Conservation (phyloP, 371 early-diverging fungal species). For the Saksenaea vasiformis region DNA sequence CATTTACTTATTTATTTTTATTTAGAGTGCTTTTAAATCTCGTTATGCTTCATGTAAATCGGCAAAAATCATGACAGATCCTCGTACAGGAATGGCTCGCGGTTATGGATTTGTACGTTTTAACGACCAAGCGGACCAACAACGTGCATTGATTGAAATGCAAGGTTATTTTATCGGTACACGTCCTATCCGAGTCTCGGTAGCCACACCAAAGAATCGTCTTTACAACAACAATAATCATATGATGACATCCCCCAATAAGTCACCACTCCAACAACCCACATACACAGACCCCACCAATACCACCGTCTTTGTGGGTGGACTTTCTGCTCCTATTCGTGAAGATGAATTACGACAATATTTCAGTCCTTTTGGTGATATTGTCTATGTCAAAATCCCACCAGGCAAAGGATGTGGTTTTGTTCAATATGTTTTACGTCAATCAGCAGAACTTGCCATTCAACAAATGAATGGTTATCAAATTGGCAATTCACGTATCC, state of each 20-base stretch:
- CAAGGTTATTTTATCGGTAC: constrained; percentile 72
- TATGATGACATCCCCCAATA: constrained; percentile 32
- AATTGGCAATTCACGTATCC: constrained; percentile 81
- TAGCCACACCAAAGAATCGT: constrained; percentile 72
- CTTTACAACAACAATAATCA: constrained; percentile 20
- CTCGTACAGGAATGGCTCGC: constrained; percentile 69
- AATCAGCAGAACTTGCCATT: constrained; percentile 87
- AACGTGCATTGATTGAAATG: constrained; percentile 81
- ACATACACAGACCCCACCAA: constrained; percentile 71
- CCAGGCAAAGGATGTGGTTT: constrained; percentile 94
- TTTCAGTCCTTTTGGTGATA: constrained; percentile 87
- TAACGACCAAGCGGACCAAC: constrained; percentile 70
- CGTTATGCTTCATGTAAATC: constrained; percentile 72
- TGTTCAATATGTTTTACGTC: constrained; percentile 83
- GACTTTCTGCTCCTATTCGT: constrained; percentile 73
- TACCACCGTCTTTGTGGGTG: constrained; percentile 96
- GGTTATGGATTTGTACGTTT: constrained; percentile 91
- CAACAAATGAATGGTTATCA: constrained; percentile 83
- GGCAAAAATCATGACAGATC: constrained; percentile 85
- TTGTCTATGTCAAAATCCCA: constrained; percentile 90
- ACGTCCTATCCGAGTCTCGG: constrained; percentile 84
- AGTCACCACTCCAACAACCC: constrained; percentile 47
- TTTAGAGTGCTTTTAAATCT: constrained; percentile 54
- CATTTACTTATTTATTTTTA: constrained; percentile 4
- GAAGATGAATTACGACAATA: constrained; percentile 82